Evolutionary conservation across 1,139 yeast genomes (phyloP).

Genomic region (Debaryomyces psychrophilus): DNA sequence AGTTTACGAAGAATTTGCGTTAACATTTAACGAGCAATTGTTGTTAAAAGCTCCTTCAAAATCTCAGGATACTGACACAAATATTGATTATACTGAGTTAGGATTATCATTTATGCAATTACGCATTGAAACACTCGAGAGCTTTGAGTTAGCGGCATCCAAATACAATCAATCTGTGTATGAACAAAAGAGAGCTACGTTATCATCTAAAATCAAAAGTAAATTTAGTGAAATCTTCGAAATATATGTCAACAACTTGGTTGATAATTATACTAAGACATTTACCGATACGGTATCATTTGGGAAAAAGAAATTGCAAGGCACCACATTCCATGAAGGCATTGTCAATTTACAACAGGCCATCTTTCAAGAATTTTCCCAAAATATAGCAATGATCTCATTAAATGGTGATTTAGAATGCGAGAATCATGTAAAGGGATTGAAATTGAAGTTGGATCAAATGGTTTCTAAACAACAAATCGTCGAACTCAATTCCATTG

Average conservation of each 20-base stretch:
- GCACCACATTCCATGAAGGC: slow-evolving; percentile 25
- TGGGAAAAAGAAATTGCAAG: slow-evolving; percentile 18
- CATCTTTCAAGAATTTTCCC: slow-evolving; percentile 20
- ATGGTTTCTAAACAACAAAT: slow-evolving; percentile 43
- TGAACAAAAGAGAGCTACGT: slow-evolving; percentile 55
- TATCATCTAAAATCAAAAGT: slow-evolving; percentile 49
- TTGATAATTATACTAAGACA: slow-evolving; percentile 16
- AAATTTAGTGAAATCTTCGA: slow-evolving; percentile 51
- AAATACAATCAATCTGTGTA: slow-evolving; percentile 71
- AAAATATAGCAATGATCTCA: slow-evolving; percentile 24
- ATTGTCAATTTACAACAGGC: slow-evolving; percentile 16
- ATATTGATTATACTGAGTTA: slow-evolving; percentile 39
- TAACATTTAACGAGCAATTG: slow-evolving; percentile 30
- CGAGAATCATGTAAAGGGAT: slow-evolving; percentile 17
- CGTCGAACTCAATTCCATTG: slow-evolving; percentile 47
- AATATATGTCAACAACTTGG: slow-evolving; percentile 28
- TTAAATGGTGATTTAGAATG: slow-evolving; percentile 27
- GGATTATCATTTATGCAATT: slow-evolving; percentile 46
- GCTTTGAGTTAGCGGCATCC: slow-evolving; percentile 71
- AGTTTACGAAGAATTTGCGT: slow-evolving; percentile 52
- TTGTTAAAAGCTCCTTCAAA: slow-evolving; percentile 10
- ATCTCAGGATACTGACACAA: slow-evolving; percentile 17
- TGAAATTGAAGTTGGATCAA: slow-evolving; percentile 26
- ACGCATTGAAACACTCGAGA: slow-evolving; percentile 47
- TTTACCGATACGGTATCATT: slow-evolving; percentile 24